phyloP scores from a whole-genome alignment of 768 basidiomycete genomes.

The Antrodiella citrinella region DNA sequence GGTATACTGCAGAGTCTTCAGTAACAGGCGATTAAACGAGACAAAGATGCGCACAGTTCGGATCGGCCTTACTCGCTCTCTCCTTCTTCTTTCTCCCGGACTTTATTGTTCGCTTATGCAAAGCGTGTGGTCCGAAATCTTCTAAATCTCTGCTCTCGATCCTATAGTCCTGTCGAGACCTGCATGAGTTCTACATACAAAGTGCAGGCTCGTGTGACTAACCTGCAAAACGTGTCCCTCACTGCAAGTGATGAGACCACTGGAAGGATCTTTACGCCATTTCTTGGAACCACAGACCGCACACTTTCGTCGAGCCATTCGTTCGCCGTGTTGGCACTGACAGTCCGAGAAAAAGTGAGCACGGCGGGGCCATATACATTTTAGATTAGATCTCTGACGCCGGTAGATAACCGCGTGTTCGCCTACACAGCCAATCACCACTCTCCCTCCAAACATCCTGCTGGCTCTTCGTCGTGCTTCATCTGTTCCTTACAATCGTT shows the following conservation, averaged over 20 bases:
- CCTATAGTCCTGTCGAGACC: slow-evolving; percentile 57
- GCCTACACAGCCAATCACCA: neutral
- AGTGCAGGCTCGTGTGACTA: slow-evolving; percentile 6
- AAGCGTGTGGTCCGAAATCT: slow-evolving; percentile 49
- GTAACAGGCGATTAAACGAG: neutral
- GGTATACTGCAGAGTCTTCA: slow-evolving; percentile 52
- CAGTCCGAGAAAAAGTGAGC: too few species aligned
- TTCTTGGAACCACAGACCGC: slow-evolving; percentile 73
- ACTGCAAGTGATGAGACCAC: slow-evolving; percentile 77
- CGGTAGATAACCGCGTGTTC: neutral
- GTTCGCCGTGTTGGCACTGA: neutral
- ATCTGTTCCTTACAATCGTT: neutral
- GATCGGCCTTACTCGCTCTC: slow-evolving; percentile 44
- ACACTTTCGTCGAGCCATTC: slow-evolving; percentile 48
- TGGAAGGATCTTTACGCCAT: slow-evolving; percentile 82
- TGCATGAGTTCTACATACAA: neutral
- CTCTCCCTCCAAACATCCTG: neutral
- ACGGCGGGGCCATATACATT: neutral
- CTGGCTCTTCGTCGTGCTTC: neutral
- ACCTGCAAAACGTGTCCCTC: slow-evolving; percentile 92
- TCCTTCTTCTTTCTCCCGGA: slow-evolving; percentile 45
- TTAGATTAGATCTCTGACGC: neutral
- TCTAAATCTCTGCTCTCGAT: slow-evolving; percentile 72
- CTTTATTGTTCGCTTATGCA: slow-evolving; percentile 63
- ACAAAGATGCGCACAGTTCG: slow-evolving; percentile 39